A percentile compares a stretch with the other conserved stretches of the same genome.
phyloP scores from a whole-genome alignment of 345 rosid species.

The Sonneratia alba region DNA sequence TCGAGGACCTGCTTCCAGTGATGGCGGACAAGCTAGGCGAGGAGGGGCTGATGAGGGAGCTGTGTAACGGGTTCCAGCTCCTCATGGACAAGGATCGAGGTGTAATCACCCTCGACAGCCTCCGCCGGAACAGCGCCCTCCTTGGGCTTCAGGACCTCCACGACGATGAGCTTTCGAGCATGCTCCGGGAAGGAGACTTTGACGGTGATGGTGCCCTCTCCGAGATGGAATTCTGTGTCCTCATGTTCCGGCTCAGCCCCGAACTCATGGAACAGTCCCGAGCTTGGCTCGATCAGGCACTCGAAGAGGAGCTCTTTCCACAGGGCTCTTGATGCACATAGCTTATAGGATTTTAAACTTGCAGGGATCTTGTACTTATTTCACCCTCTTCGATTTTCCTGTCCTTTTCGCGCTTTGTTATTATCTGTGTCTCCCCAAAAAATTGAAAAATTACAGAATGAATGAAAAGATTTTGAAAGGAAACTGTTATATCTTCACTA shows the following conservation, averaged over 20 bases:
- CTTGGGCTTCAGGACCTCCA: constrained; percentile 30
- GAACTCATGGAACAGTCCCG: constrained; percentile 42
- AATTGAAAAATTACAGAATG: background rate
- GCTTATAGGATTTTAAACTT: background rate
- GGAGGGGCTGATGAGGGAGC: constrained; percentile 39
- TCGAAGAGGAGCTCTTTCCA: constrained; percentile 16
- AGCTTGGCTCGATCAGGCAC: constrained; percentile 25
- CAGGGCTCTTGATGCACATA: constrained; percentile 10
- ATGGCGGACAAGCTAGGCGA: constrained; percentile 55
- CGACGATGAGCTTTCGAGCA: constrained; percentile 33
- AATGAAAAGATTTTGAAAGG: background rate
- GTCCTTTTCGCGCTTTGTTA: background rate
- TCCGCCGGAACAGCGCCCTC: constrained; percentile 33
- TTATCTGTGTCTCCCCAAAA: too few relatives aligned
- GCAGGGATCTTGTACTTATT: background rate
- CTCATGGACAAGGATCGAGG: constrained; percentile 40
- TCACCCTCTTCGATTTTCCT: background rate
- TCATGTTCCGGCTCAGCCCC: constrained; percentile 58
- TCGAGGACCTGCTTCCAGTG: constrained; percentile 38
- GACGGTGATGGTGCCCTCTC: constrained; percentile 44
- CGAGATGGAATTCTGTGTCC: constrained; percentile 46
- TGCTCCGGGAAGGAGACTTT: constrained; percentile 44
- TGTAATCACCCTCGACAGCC: constrained; percentile 41
- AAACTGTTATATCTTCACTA: background rate
- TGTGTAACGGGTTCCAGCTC: constrained; percentile 40